Evolutionary conservation across 768 basidiomycete genomes (phyloP), one percentile per base, ranked within the genome.

Genomic region (Serendipita sp.): DNA sequence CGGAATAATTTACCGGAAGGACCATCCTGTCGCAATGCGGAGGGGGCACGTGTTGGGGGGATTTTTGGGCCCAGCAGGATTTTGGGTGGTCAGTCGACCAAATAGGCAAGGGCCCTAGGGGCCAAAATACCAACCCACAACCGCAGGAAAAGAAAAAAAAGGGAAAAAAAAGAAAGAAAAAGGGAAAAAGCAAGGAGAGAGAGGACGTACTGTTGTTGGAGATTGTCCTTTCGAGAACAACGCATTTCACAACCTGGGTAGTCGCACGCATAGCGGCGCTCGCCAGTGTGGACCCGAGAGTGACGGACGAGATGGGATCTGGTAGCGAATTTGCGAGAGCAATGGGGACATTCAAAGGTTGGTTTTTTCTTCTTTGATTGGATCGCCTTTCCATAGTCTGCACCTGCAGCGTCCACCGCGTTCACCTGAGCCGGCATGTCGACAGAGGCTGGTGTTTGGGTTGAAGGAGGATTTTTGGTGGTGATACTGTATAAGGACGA

Each of bases 211-310:
- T 81, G 80, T 67, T 81, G 80, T 68, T 81, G 83, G 16, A 95
- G 79, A 68, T 95, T 95, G 69, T 95, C 92, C 73, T 92, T 90
- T 37, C 91, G 78, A 10, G 88, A 91, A 68, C 92, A 94, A 16
- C 88, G 80, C 1, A 91, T 93, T 69, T 92, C 88, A 72, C 91
- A 95, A 27, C 91, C 91, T n/a, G 92, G 91, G 76, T 91, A 94
- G 37, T 92, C 91, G 70, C 91, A 95, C 66, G 84, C 88, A 76
- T 93, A 89, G 74, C 93, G 92, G 66, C 89, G 80, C 70, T 93
- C 91, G 44, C 91, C 91, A 15, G 91, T 94, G 75, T 94, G 91
- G 11, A 92, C 86, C 64, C 90, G 78, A n/a, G 86, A 80, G 71
- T 94, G 91, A 53, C 91, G 81, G 0, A 91, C 87, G 18, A 94